Conservation (phyloP, 2,329 filamentous ascomycete species). For the Macrophomina pseudophaseolina region DNA sequence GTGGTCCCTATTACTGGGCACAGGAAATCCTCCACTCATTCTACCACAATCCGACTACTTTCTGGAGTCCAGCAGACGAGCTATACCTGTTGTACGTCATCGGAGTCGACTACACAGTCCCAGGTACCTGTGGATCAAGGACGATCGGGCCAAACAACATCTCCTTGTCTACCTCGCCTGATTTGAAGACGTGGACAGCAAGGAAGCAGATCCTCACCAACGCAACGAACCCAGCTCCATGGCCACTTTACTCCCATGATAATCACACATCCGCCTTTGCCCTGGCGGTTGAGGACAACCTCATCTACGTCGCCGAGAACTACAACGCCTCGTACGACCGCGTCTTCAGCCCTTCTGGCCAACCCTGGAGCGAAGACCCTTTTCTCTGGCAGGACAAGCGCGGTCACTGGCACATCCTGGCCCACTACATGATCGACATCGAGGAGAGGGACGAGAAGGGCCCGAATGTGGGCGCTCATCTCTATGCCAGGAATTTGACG, state of each 20-base stretch:
- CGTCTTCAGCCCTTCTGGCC: constrained; percentile 18
- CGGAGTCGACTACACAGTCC: constrained; percentile 43
- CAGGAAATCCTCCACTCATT: constrained; percentile 51
- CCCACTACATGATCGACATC: constrained; percentile 42
- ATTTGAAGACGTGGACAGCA: constrained; percentile 13
- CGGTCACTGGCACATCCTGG: constrained; percentile 43
- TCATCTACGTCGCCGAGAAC: constrained; percentile 39
- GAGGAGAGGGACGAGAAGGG: constrained; percentile 36
- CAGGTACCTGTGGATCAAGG: constrained; percentile 29
- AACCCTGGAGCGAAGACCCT: constrained; percentile 39
- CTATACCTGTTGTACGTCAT: constrained; percentile 55
- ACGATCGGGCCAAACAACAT: constrained; percentile 31
- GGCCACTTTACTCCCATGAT: constrained; percentile 41
- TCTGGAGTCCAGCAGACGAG: constrained; percentile 52
- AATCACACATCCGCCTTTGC: constrained; percentile 38
- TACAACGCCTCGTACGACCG: constrained; percentile 38
- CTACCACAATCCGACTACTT: constrained; percentile 53
- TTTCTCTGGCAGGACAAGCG: constrained; percentile 46
- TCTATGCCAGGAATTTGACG: constrained; percentile 36
- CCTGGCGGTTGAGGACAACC: constrained; percentile 44
- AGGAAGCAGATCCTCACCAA: constrained; percentile 28
- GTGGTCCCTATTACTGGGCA: constrained; percentile 52
- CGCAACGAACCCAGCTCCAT: constrained; percentile 52
- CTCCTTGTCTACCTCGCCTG: constrained; percentile 30
- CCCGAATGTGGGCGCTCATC: constrained; percentile 42